phyloP scores from a whole-genome alignment of 768 basidiomycete genomes.

The Leccinellum luteum region DNA sequence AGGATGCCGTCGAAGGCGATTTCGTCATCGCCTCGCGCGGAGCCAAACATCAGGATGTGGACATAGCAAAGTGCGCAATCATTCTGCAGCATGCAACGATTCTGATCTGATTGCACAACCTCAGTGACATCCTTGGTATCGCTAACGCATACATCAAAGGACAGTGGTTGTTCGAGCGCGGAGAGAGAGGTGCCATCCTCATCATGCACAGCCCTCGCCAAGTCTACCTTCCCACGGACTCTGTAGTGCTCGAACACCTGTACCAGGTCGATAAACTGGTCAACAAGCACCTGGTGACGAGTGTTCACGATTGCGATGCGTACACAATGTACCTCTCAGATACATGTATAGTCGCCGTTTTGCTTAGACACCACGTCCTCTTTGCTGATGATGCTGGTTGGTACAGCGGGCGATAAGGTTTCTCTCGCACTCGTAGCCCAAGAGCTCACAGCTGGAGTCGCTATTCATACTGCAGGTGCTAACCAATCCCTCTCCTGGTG shows the following conservation, averaged over 20 bases:
- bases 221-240: conserved; percentile 16
- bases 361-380: background rate
- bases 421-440: conserved; percentile 21
- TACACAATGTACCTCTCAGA: conserved; percentile 34
- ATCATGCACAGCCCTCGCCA: conserved; percentile 31
- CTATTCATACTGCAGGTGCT: background rate
- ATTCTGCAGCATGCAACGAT: background rate
- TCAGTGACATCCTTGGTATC: conserved; percentile 18
- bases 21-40: conserved; percentile 24
- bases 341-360: conserved; percentile 10
- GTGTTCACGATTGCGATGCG: conserved; percentile 28
- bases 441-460: background rate
- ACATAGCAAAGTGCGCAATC: conserved; percentile 17
- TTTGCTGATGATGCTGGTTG: background rate
- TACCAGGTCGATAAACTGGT: conserved; percentile 24
- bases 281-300: conserved; percentile 33
- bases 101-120: background rate
- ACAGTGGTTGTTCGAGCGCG: conserved; percentile 29
- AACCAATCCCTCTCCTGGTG: conserved; percentile 15
- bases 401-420: conserved; percentile 20
- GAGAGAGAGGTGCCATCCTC: conserved; percentile 31
- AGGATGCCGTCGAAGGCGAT: conserved; percentile 18
- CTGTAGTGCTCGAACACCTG: conserved; percentile 25
- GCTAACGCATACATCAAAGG: conserved; percentile 29
- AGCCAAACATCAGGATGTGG: conserved; percentile 8